Conservation (phyloP, 2,329 filamentous ascomycete species). For the Magnaporthales sp. region DNA sequence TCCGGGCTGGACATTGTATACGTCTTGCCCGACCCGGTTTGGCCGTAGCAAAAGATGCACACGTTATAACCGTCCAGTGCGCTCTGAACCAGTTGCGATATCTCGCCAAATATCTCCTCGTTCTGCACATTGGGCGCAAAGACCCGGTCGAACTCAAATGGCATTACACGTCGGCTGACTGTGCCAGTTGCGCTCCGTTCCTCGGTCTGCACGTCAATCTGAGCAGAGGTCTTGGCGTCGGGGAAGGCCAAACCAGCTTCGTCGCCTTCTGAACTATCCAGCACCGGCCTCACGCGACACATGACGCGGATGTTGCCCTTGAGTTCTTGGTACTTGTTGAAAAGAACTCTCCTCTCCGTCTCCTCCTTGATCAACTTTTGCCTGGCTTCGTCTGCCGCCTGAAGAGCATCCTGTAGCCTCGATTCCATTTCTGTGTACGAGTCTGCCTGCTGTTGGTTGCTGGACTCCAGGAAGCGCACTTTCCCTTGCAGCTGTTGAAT, state of each 20-base stretch:
- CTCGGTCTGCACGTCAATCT: constrained; percentile 78
- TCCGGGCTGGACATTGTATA: constrained; percentile 87
- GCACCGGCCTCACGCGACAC: constrained; percentile 79
- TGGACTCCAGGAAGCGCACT: constrained; percentile 83
- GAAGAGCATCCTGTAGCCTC: constrained; percentile 68
- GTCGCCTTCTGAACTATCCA: constrained; percentile 49
- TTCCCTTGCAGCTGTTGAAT: constrained; percentile 70
- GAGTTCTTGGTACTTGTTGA: constrained; percentile 96
- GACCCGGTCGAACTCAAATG: constrained; percentile 88
- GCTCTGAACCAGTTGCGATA: constrained; percentile 92
- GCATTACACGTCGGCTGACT: constrained; percentile 67
- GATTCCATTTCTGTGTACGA: constrained; percentile 76
- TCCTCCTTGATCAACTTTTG: constrained; percentile 87
- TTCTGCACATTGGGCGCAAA: constrained; percentile 75
- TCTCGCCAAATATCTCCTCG: constrained; percentile 85
- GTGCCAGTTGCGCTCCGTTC: constrained; percentile 74
- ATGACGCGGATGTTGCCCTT: constrained; percentile 99
- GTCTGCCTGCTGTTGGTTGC: constrained; percentile 80
- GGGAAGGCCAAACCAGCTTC: constrained; percentile 72
- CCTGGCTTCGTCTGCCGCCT: constrained; percentile 59
- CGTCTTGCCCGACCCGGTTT: constrained; percentile 95
- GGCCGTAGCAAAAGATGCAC: constrained; percentile 97
- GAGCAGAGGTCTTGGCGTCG: constrained; percentile 74
- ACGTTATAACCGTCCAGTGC: constrained; percentile 97
- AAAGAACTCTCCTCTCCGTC: constrained; percentile 79